Base-by-base conservation (phyloP, 371 early-diverging fungal species). In the Entomophthora muscae region DNA sequence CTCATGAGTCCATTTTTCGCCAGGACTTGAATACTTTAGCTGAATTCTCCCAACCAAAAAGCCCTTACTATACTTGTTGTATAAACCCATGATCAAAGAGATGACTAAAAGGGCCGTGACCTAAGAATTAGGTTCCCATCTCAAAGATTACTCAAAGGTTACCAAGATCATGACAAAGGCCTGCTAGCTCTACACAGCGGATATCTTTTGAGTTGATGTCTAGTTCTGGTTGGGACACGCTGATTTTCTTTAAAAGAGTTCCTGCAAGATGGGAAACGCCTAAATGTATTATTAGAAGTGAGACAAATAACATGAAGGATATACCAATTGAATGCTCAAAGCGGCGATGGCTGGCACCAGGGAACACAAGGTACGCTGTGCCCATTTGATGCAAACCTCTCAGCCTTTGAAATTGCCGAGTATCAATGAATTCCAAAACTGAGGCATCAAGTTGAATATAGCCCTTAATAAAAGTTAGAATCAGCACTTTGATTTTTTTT, bases 31-130 rank as follows among this genome's bases (percentile, higher is more conserved):
- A 54, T 1, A 24, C 26, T 12, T 24, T 32, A 53, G 22, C 1
- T 21, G 30, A 52, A 21, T n/a, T n/a, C n/a, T 33, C 21, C 13
- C 1, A 51, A 27, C 26, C 30, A 31, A 2, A 59, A 21, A n/a
- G 53, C 53, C 61, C 70, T 30, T 67, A 76, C 78, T 70, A 66
- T 3, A 81, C 81, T 3, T 69, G 66, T 24, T 85, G 86, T 68
- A 97, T 88, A 67, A 96, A 86, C 61, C 75, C 78, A 65, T 78
- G 81, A 68, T 97, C 98, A 76, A 96, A 97, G 13, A 93, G 75
- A 72, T 97, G 98, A 66, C 89, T 89, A 72, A 87, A 95, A 0
- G 96, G 95, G 1, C 96, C 96, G 72, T 95, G 90, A 1, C 88
- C 88, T 78, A 68, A 51, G 57, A 58, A n/a, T n/a, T n/a, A n/a